Conservation (phyloP, 306 rosid species). For the Arachis stenosperma region DNA sequence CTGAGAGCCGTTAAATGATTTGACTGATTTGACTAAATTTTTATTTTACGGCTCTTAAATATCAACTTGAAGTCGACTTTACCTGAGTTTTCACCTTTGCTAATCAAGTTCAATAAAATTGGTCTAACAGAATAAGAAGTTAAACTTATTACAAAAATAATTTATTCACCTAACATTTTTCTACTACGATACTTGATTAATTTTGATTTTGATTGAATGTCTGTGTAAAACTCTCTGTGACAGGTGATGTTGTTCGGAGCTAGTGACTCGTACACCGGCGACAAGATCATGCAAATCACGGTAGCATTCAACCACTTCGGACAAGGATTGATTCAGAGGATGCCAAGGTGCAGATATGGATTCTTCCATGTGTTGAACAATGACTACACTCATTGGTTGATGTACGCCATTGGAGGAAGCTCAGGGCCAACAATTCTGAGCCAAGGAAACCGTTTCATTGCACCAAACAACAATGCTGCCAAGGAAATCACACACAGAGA, state of each 20-base stretch:
- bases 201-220: too few species aligned
- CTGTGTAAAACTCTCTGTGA: background rate
- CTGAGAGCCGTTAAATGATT: too few species aligned
- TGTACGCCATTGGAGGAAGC: constrained; percentile 93
- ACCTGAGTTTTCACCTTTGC: too few species aligned
- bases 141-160: too few species aligned
- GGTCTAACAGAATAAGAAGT: too few species aligned
- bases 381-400: constrained; percentile 84
- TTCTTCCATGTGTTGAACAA: constrained; percentile 83
- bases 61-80: too few species aligned
- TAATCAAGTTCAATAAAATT: too few species aligned
- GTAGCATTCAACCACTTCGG: constrained; percentile 94
- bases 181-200: too few species aligned
- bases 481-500: constrained; percentile 73
- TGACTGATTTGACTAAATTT: too few species aligned
- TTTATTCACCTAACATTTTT: too few species aligned
- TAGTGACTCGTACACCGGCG: constrained; percentile 44
- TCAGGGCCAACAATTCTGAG: constrained; percentile 76
- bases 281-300: constrained; percentile 75
- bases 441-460: constrained; percentile 84
- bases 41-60: too few species aligned
- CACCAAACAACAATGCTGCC: constrained; percentile 42
- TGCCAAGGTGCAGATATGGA: constrained; percentile 82
- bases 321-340: constrained; percentile 71
- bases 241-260: constrained; percentile 93